A percentile compares a stretch with the other conserved stretches of the same genome.
These are phyloP conservation scores for Cadophora sp. DNA, from an alignment of 2,329 filamentous ascomycete species.

Conservation along the genomic window DNA sequence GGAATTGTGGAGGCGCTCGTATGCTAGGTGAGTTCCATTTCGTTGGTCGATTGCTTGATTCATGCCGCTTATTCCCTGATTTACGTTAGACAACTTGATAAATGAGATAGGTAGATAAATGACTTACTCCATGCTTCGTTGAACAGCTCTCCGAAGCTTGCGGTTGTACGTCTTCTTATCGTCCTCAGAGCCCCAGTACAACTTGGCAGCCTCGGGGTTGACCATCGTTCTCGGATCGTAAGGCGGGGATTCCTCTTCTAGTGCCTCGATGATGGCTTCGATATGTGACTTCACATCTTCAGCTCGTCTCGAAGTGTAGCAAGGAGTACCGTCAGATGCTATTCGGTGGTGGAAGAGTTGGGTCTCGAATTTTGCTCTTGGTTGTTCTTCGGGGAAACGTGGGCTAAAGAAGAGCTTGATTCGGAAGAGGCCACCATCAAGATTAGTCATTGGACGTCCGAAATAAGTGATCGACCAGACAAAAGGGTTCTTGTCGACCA, in stretches of 20 bases:
- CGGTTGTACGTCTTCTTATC: constrained; percentile 87
- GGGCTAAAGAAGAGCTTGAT: constrained; percentile 83
- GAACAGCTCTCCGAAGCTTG: constrained; percentile 78
- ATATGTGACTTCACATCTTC: constrained; percentile 87
- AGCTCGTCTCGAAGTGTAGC: constrained; percentile 74
- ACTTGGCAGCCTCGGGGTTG: constrained; percentile 81
- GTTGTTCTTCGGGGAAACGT: constrained; percentile 86
- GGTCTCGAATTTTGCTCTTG: constrained; percentile 81
- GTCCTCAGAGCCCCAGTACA: constrained; percentile 84
- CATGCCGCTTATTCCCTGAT: constrained; percentile 32
- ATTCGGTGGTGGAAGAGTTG: constrained; percentile 89
- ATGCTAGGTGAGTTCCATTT: neutral
- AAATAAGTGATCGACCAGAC: constrained; percentile 90
- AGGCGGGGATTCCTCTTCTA: constrained; percentile 88
- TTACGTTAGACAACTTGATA: constrained; percentile 15
- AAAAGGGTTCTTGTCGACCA: constrained; percentile 86
- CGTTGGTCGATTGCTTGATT: neutral
- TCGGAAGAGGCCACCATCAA: constrained; percentile 89
- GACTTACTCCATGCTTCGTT: constrained; percentile 65
- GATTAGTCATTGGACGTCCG: constrained; percentile 88
- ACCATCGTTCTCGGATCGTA: constrained; percentile 92
- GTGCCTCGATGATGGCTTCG: constrained; percentile 77
- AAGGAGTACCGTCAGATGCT: constrained; percentile 78
- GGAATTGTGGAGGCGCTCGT: neutral
- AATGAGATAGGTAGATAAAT: neutral